Percentiles rank a stretch among this genome's conserved stretches.
Evolutionary conservation across 345 rosid genomes (phyloP).

Genomic region (Chamaenerion angustifolium): DNA sequence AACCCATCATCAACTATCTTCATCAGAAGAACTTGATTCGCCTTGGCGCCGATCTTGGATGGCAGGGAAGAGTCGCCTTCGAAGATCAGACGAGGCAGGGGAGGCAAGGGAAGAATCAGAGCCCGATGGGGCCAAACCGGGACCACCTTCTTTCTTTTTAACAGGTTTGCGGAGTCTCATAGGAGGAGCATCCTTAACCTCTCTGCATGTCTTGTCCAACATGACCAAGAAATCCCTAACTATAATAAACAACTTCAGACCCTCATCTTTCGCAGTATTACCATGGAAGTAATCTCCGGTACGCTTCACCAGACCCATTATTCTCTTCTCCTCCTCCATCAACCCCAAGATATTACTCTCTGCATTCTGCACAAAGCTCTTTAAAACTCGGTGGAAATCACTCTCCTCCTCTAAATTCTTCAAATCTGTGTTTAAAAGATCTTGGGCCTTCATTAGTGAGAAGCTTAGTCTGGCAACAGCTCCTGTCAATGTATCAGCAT

Average conservation of each 20-base stretch:
- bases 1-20: conserved; percentile 17
- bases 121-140: conserved; percentile 22
- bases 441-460: conserved; percentile 34
- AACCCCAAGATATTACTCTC: conserved; percentile 48
- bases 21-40: conserved; percentile 39
- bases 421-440: conserved; percentile 67
- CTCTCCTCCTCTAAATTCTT: conserved; percentile 50
- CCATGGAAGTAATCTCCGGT: conserved; percentile 97
- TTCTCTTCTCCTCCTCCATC: conserved; percentile 76
- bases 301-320: conserved; percentile 74
- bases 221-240: conserved; percentile 78
- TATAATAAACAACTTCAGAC: conserved; percentile 59
- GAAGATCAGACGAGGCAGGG: conserved; percentile 28
- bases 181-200: conserved; percentile 54
- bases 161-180: conserved; percentile 12
- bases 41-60: conserved; percentile 44
- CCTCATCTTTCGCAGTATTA: conserved; percentile 83
- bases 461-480: conserved; percentile 58
- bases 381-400: conserved; percentile 57
- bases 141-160: conserved; percentile 31
- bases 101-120: conserved; percentile 2
- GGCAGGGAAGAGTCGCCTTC: conserved; percentile 58
- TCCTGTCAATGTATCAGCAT: conserved; percentile 68
- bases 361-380: conserved; percentile 68
- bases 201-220: conserved; percentile 71